Percentiles rank a stretch among this genome's conserved stretches.
Conservation (phyloP, 2,329 filamentous ascomycete species). For the Ophiobolus disseminans region DNA sequence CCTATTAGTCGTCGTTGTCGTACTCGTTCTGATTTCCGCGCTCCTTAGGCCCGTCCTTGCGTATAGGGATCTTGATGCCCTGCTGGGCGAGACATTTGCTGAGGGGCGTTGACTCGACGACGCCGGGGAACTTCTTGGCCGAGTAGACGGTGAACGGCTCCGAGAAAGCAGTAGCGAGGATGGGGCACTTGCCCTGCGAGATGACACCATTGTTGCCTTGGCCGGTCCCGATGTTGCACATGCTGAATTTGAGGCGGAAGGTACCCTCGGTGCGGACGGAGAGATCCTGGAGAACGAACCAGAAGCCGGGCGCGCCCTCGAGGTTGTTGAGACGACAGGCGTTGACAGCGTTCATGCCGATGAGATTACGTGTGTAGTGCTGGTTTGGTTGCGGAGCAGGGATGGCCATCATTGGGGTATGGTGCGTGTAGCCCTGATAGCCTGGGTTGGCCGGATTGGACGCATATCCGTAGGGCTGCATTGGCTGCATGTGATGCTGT, state of each 20-base stretch:
- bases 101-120: slow-evolving; percentile 88
- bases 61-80: slow-evolving; percentile 95
- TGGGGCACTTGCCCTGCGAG: slow-evolving; percentile 78
- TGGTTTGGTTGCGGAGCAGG: slow-evolving; percentile 56
- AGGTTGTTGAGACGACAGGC: slow-evolving; percentile 83
- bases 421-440: not conserved
- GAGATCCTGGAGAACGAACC: slow-evolving; percentile 96
- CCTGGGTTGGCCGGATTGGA: slow-evolving; percentile 3
- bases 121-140: slow-evolving; percentile 97
- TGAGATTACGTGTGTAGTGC: slow-evolving; percentile 88
- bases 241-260: slow-evolving; percentile 78
- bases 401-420: slow-evolving; percentile 14
- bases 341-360: slow-evolving; percentile 88
- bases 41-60: slow-evolving; percentile 75
- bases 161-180: slow-evolving; percentile 85
- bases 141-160: slow-evolving; percentile 92
- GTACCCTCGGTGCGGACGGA: slow-evolving; percentile 91
- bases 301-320: slow-evolving; percentile 83
- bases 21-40: slow-evolving; percentile 54
- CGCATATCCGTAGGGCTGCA: slow-evolving; percentile 12
- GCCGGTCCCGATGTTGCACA: slow-evolving; percentile 79
- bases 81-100: slow-evolving; percentile 94
- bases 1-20: slow-evolving; percentile 48
- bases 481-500: slow-evolving; percentile 6
- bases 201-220: slow-evolving; percentile 63